These are phyloP conservation scores for Aspergillus amoenus DNA, from an alignment of 2,329 filamentous ascomycete genomes.

Conservation along the genomic window DNA sequence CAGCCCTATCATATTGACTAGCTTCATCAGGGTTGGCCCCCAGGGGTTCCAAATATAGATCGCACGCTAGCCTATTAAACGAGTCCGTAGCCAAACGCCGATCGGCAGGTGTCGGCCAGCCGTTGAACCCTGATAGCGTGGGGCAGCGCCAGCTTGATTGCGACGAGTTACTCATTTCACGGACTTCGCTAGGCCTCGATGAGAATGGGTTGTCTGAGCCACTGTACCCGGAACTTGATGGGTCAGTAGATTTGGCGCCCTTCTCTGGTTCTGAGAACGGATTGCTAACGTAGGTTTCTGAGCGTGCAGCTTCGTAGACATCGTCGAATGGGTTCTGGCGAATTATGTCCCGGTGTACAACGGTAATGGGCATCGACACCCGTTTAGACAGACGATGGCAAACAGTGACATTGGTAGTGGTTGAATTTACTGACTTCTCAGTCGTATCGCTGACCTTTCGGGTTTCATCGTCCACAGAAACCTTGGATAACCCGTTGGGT, in stretches of 20 bases:
- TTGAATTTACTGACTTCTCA: constrained; percentile 31
- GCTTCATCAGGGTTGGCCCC: constrained; percentile 6
- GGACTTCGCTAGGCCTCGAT: neutral
- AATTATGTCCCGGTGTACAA: constrained; percentile 14
- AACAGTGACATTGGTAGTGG: constrained; percentile 34
- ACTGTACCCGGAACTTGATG: constrained; percentile 17
- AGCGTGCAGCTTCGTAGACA: constrained; percentile 9
- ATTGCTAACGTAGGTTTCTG: constrained; percentile 12
- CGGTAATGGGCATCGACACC: constrained; percentile 21
- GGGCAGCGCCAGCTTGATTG: constrained; percentile 21
- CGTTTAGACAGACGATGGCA: constrained; percentile 32
- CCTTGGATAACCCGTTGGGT: neutral
- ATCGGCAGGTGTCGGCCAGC: constrained; percentile 25
- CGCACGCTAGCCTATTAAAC: constrained; percentile 32
- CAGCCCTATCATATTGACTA: neutral
- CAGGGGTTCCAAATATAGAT: constrained; percentile 23
- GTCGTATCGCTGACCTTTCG: constrained; percentile 36
- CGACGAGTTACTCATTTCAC: constrained; percentile 21
- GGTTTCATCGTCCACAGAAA: constrained; percentile 6
- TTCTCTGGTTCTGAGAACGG: constrained; percentile 11
- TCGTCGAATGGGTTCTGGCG: constrained; percentile 20
- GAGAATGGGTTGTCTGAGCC: constrained; percentile 8
- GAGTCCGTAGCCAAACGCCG: constrained; percentile 23
- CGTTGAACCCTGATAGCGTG: constrained; percentile 21
- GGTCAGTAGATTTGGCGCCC: constrained; percentile 8